Base-by-base conservation (phyloP, 129 eudicot species). In the Cynara cardunculus region DNA sequence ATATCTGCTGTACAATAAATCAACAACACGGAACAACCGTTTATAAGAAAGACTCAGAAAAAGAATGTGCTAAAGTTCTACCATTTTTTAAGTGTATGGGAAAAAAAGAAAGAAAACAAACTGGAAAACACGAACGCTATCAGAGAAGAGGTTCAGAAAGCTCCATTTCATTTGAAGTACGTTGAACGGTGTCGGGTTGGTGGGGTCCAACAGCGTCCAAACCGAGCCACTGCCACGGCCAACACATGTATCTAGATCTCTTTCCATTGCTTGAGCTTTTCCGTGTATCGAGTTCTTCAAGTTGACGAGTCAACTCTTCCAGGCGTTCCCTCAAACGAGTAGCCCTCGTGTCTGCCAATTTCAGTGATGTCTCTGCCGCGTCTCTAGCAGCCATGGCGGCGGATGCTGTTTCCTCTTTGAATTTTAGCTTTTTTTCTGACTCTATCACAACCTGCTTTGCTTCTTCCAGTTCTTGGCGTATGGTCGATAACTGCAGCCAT, bases 191-290 rank as follows among this genome's bases (percentile, higher is more conserved):
- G 24, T 82, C 89, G 2, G 78, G 69, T 19, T 75, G 91, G 35
- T 64, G 93, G 39, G 72, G 66, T 9, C 92, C 97, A 13, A 89
- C 89, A 68, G 87, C 86, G 79, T 92, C 91, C 86, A 95, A 77
- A 62, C 97, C 99, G 0, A 95, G 93, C 99, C 97, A 95, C 73
- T 90, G 87, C 97, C 99, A 95, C 22, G 99, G 99, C 97, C 99
- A 95, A 82, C 99, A 95, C 1, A 85, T 81, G 61, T 90, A 95
- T 85, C 99, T 88, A 3, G 97, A 78, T 78, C 91, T 76, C 13
- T 80, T 88, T 71, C 73, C 86, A 7, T 85, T 89, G 72, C 80
- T 75, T 37, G 83, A 84, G 72, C 83, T 82, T 35, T 87, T 91
- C 9, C 84, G 87, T n/a, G 91, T 62, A 80, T 95, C 97, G 0